Conservation (phyloP, 768 basidiomycete species). For the Arthromyces matolae region DNA sequence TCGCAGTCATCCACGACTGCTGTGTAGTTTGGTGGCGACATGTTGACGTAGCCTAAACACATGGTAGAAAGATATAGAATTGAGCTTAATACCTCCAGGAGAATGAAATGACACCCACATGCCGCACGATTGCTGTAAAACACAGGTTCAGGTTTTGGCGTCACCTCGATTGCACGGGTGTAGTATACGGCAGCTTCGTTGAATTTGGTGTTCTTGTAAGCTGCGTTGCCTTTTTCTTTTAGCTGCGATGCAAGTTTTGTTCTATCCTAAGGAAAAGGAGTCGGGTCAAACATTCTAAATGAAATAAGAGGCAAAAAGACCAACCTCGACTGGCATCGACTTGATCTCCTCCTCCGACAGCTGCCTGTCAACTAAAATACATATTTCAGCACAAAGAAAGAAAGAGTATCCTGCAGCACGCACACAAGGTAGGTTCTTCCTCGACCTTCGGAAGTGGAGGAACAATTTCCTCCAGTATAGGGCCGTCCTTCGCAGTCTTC, state of each 20-base stretch:
- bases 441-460: slow-evolving; percentile 34
- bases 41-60: slow-evolving; percentile 85
- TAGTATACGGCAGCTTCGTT: slow-evolving; percentile 59
- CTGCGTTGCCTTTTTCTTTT: slow-evolving; percentile 69
- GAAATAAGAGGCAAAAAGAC: no score
- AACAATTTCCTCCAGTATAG: slow-evolving; percentile 74
- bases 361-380: slow-evolving; percentile 27
- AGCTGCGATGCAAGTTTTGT: slow-evolving; percentile 55
- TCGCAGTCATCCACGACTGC: slow-evolving; percentile 87
- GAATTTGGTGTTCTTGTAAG: slow-evolving; percentile 64
- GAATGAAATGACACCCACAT: slow-evolving; percentile 47
- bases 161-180: slow-evolving; percentile 69
- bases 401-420: slow-evolving; percentile 7
- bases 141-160: slow-evolving; percentile 82
- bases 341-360: slow-evolving; percentile 54
- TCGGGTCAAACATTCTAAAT: no score
- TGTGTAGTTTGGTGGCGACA: slow-evolving; percentile 79
- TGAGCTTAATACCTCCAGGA: not conserved
- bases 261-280: no score
- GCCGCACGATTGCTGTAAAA: slow-evolving; percentile 98
- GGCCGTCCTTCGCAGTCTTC: slow-evolving; percentile 59
- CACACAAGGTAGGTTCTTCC: slow-evolving; percentile 28
- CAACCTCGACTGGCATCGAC: slow-evolving; percentile 56
- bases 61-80: no score
- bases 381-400: no score